A percentile compares a stretch with the other conserved stretches of the same genome.
These are phyloP conservation scores for Paraurostyla sp. DNA, from an alignment of 73 alveolate genomes.

Conservation along the genomic window DNA sequence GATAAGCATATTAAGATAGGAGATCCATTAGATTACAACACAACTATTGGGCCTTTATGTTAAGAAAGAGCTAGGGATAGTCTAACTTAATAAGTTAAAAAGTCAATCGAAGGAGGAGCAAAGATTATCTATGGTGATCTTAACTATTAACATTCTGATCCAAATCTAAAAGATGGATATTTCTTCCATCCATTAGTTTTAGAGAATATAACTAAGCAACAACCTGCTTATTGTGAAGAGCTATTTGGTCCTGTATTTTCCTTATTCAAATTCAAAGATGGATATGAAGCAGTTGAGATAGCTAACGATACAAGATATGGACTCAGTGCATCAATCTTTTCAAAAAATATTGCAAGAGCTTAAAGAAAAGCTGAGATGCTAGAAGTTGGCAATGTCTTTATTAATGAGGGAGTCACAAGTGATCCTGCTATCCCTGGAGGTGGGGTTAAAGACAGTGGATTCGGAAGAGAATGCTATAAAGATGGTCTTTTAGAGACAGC, in stretches of 20 bases:
- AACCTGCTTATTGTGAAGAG: constrained; percentile 80
- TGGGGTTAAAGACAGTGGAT: constrained; percentile 89
- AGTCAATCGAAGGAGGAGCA: constrained; percentile 78
- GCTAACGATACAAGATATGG: constrained; percentile 95
- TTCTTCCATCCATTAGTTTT: constrained; percentile 75
- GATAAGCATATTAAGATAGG: constrained; percentile 68
- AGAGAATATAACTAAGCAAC: constrained; percentile 61
- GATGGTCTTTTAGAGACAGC: constrained; percentile 75
- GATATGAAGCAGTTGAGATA: constrained; percentile 86
- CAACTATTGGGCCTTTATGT: constrained; percentile 88
- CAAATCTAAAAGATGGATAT: constrained; percentile 49
- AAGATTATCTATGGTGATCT: constrained; percentile 78
- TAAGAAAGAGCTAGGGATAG: constrained; percentile 70
- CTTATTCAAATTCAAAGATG: constrained; percentile 76
- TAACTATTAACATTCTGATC: neutral
- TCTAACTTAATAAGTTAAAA: constrained; percentile 61
- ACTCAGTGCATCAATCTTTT: constrained; percentile 91
- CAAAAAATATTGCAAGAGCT: constrained; percentile 71
- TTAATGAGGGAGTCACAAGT: constrained; percentile 79
- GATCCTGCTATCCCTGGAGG: constrained; percentile 88
- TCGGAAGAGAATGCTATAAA: constrained; percentile 87
- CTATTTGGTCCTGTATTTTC: constrained; percentile 93
- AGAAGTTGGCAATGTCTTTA: constrained; percentile 90
- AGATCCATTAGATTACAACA: constrained; percentile 78
- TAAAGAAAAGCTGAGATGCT: constrained; percentile 56